Conservation (phyloP, 1,139 yeast species). For the Hemisphaericaspora lyxosophila region DNA sequence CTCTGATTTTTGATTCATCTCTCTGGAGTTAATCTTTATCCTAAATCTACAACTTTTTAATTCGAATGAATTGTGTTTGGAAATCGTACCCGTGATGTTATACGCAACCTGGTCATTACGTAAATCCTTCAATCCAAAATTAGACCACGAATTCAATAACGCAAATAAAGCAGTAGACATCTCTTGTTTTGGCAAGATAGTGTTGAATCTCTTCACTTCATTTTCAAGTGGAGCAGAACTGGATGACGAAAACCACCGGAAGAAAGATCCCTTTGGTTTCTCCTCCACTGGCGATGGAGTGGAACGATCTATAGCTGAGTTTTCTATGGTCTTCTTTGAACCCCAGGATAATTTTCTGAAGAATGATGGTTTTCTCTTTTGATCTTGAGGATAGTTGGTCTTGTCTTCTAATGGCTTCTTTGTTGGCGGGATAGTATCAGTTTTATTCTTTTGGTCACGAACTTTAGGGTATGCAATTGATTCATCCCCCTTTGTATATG, state of each 20-base stretch:
- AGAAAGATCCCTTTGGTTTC: constrained; percentile 32
- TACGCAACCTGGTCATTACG: constrained; percentile 43
- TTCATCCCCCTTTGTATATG: constrained; percentile 6
- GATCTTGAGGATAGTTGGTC: constrained; percentile 22
- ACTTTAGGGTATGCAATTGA: constrained; percentile 33
- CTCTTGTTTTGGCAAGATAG: constrained; percentile 53
- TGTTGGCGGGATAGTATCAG: constrained; percentile 20
- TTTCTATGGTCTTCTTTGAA: constrained; percentile 35
- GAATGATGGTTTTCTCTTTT: constrained; percentile 47
- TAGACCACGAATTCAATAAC: constrained; percentile 65
- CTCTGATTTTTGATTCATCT: constrained; percentile 43
- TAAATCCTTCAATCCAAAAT: constrained; percentile 64
- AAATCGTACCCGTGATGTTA: constrained; percentile 57
- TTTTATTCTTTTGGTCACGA: constrained; percentile 18
- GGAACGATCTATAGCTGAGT: constrained; percentile 1
- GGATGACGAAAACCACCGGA: constrained; percentile 46
- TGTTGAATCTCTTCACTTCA: constrained; percentile 39
- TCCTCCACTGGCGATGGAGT: constrained; percentile 41
- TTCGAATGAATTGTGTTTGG: constrained; percentile 61
- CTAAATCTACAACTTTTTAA: constrained; percentile 66
- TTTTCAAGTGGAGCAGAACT: constrained; percentile 18
- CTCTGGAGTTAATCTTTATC: constrained; percentile 47
- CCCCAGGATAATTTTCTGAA: constrained; percentile 68
- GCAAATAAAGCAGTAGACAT: constrained; percentile 65
- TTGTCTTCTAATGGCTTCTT: constrained; percentile 32